Conservation (phyloP, 2,329 filamentous ascomycete genomes). For the Penicillium crustosum region DNA sequence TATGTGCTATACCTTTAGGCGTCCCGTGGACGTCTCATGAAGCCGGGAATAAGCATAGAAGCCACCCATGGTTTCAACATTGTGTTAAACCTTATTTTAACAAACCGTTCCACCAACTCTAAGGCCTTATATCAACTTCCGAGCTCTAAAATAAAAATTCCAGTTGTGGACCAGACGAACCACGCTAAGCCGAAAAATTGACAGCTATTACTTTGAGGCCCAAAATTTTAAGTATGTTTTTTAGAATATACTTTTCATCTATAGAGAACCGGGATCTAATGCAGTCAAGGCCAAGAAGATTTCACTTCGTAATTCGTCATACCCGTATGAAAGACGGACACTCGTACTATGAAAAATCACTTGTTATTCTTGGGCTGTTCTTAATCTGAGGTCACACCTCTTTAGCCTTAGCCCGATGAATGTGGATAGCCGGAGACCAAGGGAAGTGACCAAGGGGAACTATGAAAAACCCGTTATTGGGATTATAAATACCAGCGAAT, state of each 20-base stretch:
- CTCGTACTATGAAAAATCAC: background rate
- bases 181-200: background rate
- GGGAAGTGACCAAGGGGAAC: slow-evolving; percentile 23
- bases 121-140: background rate
- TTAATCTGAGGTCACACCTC: background rate
- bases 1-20: background rate
- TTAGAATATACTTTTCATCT: background rate
- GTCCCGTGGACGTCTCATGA: background rate
- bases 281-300: background rate
- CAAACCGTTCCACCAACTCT: background rate
- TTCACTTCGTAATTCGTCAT: background rate
- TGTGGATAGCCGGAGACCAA: slow-evolving; percentile 19
- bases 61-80: background rate
- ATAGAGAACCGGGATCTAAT: background rate
- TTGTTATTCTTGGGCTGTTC: background rate
- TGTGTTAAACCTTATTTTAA: background rate
- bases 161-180: background rate
- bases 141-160: background rate
- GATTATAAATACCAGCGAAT: slow-evolving; percentile 20
- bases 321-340: background rate
- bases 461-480: slow-evolving; percentile 19
- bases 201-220: background rate
- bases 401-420: slow-evolving; percentile 1
- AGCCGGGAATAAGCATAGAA: background rate
- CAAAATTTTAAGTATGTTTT: background rate